A percentile compares a stretch with the other conserved stretches of the same genome.
Evolutionary conservation across 352 stramenopile genomes (phyloP).

Genomic region (Thalassiosira sp.): DNA sequence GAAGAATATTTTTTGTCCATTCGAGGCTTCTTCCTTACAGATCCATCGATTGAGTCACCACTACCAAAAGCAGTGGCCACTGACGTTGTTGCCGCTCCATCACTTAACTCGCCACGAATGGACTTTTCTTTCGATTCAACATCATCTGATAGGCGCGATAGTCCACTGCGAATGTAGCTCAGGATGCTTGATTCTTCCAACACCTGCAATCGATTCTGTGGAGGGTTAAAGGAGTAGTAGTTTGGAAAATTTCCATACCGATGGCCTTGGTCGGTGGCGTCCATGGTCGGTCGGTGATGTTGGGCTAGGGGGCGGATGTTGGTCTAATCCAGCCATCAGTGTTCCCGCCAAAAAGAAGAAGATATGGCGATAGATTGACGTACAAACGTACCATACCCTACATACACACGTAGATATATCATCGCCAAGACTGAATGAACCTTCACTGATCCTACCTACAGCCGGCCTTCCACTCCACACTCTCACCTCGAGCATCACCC

Average conservation of each 20-base stretch:
- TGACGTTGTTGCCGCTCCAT: background rate
- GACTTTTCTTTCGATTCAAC: background rate
- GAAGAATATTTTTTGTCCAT: background rate
- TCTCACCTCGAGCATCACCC: too few relatives aligned
- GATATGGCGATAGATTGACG: too few relatives aligned
- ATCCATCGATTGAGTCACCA: conserved; percentile 5
- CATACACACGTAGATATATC: too few relatives aligned
- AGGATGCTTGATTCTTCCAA: conserved; percentile 23
- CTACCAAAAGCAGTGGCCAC: background rate
- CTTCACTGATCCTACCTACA: too few relatives aligned
- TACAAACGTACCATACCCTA: too few relatives aligned
- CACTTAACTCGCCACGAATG: background rate
- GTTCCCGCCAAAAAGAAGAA: background rate
- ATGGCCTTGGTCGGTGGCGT: conserved; percentile 44
- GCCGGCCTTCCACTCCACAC: too few relatives aligned
- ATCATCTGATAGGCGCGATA: background rate
- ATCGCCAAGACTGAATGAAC: too few relatives aligned
- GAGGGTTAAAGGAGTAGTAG: conserved; percentile 64
- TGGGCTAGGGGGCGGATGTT: background rate
- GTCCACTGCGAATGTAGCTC: conserved; percentile 18
- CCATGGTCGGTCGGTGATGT: background rate
- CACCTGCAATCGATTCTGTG: conserved; percentile 33
- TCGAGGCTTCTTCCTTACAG: conserved; percentile 24
- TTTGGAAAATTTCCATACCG: conserved; percentile 67
- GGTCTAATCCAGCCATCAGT: background rate